These are phyloP conservation scores for Pontederia crassipes DNA, from an alignment of 176 grass and related monocot genomes.

Conservation along the genomic window DNA sequence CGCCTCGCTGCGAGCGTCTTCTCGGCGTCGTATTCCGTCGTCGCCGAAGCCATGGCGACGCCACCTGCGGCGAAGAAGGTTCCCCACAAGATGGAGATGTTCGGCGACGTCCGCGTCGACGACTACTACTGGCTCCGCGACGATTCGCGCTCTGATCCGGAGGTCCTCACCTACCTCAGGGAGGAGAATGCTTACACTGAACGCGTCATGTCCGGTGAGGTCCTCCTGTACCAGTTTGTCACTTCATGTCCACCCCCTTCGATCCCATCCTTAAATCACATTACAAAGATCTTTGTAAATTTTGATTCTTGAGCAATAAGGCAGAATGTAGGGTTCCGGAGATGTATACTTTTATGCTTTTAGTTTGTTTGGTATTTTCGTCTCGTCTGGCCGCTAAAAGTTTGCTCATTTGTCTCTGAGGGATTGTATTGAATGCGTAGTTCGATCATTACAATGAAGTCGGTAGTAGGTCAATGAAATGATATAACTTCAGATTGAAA, in stretches of 20 bases:
- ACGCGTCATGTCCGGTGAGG: conserved; percentile 46
- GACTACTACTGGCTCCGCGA: conserved; percentile 95
- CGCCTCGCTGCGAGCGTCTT: no score
- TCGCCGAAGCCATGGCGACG: conserved; percentile 9
- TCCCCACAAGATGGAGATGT: conserved; percentile 43
- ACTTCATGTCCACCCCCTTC: neutral
- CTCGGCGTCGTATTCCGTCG: conserved; percentile 11
- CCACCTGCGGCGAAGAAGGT: conserved; percentile 61
- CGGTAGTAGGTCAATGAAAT: no score
- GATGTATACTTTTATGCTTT: no score
- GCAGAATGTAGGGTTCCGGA: no score
- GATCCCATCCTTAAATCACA: no score
- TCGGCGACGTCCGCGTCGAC: conserved; percentile 68
- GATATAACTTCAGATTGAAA: no score
- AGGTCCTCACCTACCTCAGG: conserved; percentile 54
- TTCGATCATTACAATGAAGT: no score
- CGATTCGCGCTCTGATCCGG: conserved; percentile 54
- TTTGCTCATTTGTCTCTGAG: no score
- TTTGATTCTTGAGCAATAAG: neutral
- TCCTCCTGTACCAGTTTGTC: neutral
- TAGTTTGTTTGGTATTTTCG: no score
- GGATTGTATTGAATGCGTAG: no score
- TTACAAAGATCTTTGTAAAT: neutral
- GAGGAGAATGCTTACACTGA: conserved; percentile 71
- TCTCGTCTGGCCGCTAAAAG: no score